Base-by-base conservation (phyloP, 495 filamentous ascomycete genomes). In the Hypoxylon crocopeplum region DNA sequence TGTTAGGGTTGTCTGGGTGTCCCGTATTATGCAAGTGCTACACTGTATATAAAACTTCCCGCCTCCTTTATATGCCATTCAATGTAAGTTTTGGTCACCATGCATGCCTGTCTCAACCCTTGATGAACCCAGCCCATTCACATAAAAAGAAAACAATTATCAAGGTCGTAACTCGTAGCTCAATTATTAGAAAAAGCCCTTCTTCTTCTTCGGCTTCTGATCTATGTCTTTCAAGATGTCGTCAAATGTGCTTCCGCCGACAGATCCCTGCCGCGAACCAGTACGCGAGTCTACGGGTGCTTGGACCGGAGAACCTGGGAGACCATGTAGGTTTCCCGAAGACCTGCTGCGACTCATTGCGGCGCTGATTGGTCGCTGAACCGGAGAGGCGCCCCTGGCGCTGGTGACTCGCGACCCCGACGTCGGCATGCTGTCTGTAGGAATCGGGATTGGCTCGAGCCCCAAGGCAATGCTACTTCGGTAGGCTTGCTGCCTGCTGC, bases 151-250 rank as follows among this genome's bases (percentile, higher is more conserved):
- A 36, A 34, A 44, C 5, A 8, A 4, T 7, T 19, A 40, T 12
- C 5, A 41, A 36, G 30, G 3, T 56, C 48, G 24, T 56, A 44
- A 54, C 17, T 59, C 59, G 25, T 64, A 11, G 68, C 48, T n/a
- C 21, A 20, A 49, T 36, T 24, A 44, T 53, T 52, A 79, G 51
- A 78, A 78, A 24, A 75, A 63, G 6, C 67, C 66, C 56, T 72
- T 76, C 68, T 79, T 80, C 67, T 75, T 73, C 69, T 75, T 75
- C 42, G 67, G 68, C 55, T 73, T 69, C 32, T 68, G 60, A 34
- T 74, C 72, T 69, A 80, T 78, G n/a, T 74, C 75, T 42, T 78
- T 80, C n/a, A 87, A 63, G 47, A 87, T 87, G 48, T 84, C 82
- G 68, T 87, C 84, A 72, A 87, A 87, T n/a, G 84, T 87, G 64